A percentile compares a stretch with the other conserved stretches of the same genome.
Conservation (phyloP, 2,329 filamentous ascomycete species). For the Phaeophleospora eucalypticola region DNA sequence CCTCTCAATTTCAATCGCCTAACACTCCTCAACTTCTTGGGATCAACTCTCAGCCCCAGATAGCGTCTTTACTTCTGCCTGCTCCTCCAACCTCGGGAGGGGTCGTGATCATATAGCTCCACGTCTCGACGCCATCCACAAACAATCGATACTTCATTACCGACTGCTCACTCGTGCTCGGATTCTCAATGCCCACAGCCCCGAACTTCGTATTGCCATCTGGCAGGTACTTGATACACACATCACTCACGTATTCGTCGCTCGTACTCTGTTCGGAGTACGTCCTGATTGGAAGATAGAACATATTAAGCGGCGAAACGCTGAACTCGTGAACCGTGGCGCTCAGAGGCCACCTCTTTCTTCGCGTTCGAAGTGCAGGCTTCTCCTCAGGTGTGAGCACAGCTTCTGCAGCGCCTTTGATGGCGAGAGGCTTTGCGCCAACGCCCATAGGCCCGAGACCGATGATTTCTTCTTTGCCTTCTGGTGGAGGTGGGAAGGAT, state of each 20-base stretch:
- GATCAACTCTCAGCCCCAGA: conserved; percentile 46
- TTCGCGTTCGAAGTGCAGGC: conserved; percentile 18
- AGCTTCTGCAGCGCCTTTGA: conserved; percentile 2
- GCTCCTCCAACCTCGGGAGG: conserved; percentile 39
- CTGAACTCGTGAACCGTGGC: conserved; percentile 84
- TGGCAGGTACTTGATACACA: conserved; percentile 80
- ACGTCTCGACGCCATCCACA: conserved; percentile 73
- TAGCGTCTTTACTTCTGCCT: conserved; percentile 42
- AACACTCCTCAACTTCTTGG: no score
- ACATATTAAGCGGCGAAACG: conserved; percentile 86
- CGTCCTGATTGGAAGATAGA: conserved; percentile 79
- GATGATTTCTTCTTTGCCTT: conserved; percentile 43
- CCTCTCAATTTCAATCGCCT: no score
- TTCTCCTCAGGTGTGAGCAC: conserved; percentile 14
- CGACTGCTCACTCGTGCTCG: conserved; percentile 61
- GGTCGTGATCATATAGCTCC: conserved; percentile 56
- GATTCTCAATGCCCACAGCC: conserved; percentile 70
- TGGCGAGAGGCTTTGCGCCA: conserved; percentile 19
- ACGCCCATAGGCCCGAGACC: conserved; percentile 24
- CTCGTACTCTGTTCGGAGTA: conserved; percentile 60
- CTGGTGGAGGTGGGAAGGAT: conserved; percentile 57
- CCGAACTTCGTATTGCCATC: conserved; percentile 88
- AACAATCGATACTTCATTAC: conserved; percentile 76
- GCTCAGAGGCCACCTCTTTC: conserved; percentile 53
- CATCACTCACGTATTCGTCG: conserved; percentile 68